phyloP scores from a whole-genome alignment of 192 early-diverging fungal species.

The Phycomyces blakesleeanus region DNA sequence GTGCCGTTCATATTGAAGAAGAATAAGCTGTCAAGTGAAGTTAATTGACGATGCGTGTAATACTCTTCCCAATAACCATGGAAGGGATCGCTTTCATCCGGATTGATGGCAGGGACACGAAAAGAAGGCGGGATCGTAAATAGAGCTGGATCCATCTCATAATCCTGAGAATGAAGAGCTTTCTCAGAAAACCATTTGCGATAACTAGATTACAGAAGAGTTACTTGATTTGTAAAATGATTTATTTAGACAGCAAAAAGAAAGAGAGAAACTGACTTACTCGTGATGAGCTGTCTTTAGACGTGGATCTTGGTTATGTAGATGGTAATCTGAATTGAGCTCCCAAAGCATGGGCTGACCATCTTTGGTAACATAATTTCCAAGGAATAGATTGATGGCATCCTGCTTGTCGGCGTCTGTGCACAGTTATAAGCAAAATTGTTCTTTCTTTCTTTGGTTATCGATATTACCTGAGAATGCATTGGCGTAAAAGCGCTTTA shows the following conservation, averaged over 20 bases:
- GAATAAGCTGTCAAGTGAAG: conserved; percentile 75
- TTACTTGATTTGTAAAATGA: no score
- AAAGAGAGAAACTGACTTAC: no score
- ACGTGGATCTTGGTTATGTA: conserved; percentile 68
- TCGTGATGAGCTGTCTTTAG: conserved; percentile 41
- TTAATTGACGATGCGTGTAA: conserved; percentile 76
- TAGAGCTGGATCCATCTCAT: conserved; percentile 12
- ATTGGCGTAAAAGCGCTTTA: conserved; percentile 90
- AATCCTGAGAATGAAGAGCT: conserved; percentile 31
- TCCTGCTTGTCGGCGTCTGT: conserved; percentile 95
- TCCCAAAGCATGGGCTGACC: conserved; percentile 69
- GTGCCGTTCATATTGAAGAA: conserved; percentile 87
- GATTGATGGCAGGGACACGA: conserved; percentile 14
- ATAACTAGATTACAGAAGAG: conserved; percentile 47
- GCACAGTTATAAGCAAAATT: no score
- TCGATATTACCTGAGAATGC: conserved; percentile 70
- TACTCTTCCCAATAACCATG: conserved; percentile 83
- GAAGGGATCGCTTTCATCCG: conserved; percentile 33
- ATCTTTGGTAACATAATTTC: conserved; percentile 59
- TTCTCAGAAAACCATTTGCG: conserved; percentile 60
- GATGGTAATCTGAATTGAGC: conserved; percentile 66
- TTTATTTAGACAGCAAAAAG: no score
- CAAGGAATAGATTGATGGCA: conserved; percentile 89
- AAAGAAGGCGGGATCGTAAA: conserved; percentile 29
- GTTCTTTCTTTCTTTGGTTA: neutral